Base-by-base conservation (phyloP, 2,329 filamentous ascomycete genomes). In the Curvularia spicifera region DNA sequence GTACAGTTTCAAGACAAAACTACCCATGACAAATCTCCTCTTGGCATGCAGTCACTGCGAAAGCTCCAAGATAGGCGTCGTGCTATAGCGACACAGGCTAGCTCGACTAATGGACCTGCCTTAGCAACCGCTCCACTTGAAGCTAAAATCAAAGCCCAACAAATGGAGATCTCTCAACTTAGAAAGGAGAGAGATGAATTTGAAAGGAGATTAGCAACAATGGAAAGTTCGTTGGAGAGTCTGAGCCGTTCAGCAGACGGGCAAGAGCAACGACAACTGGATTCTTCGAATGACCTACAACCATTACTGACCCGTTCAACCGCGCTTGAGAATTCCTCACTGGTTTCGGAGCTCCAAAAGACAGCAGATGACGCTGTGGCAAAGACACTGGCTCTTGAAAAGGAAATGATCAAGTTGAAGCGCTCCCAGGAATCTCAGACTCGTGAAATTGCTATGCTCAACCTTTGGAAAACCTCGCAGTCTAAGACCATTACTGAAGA, bases 11-110 rank as follows among this genome's bases (percentile, higher is more conserved):
- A 24, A 44, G 42, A 28, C 13, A 28, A 55, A n/a, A 33, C 7
- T n/a, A 7, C 24, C 18, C 5, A 43, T 13, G 43, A 50, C 8
- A 37, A 31, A 2, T 12, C 12, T 15, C 53, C 50, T 4, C 46
- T 49, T 8, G 48, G 50, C 3, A 40, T 65, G 47, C 57, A 56
- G 5, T 55, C 57, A 6, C 18, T 65, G 24, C 53, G 43, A 39
- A 56, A 39, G 5, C 33, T 65, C 5, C 55, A 52, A 26, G 53
- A 31, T 7, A 56, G 49, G 24, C 63, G 51, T 22, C 39, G 43
- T 31, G 60, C 53, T 22, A 51, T 60, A 26, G 60, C 49, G 24
- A 2, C 48, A 42, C 48, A 35, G 29, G 33, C 5, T 9, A 50
- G 51, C 8, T 24, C 33, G 29, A 40, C 40, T 15, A n/a, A 45